Conservation (phyloP, 768 basidiomycete species). For the Piloderma croceum region DNA sequence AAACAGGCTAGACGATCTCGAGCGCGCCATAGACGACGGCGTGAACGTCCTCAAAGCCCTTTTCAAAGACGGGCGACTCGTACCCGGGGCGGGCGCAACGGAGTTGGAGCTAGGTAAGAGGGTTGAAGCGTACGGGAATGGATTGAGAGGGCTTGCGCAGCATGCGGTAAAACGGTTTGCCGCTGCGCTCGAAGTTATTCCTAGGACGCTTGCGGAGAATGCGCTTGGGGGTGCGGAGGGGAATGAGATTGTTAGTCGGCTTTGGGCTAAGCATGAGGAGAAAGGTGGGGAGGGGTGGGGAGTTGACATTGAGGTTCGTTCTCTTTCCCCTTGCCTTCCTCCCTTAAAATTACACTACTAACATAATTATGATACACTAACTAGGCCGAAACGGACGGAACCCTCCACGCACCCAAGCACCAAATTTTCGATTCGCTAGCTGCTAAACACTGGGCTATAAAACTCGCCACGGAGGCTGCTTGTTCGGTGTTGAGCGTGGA, state of each 20-base stretch:
- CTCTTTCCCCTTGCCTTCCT: constrained; percentile 1
- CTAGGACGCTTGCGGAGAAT: constrained; percentile 91
- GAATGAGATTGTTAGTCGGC: constrained; percentile 81
- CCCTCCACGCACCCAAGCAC: constrained; percentile 53
- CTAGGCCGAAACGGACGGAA: constrained; percentile 76
- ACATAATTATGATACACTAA: constrained; percentile 5
- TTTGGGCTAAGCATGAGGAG: constrained; percentile 88
- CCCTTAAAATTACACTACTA: constrained; percentile 1
- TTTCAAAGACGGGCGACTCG: constrained; percentile 82
- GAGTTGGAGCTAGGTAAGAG: constrained; percentile 88
- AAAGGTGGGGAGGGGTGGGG: constrained; percentile 72
- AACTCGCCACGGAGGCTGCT: constrained; percentile 88
- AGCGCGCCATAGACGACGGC: constrained; percentile 94
- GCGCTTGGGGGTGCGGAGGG: constrained; percentile 87
- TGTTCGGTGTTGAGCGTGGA: constrained; percentile 90
- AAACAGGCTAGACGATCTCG: constrained; percentile 92
- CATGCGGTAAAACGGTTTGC: constrained; percentile 91
- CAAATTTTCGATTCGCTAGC: constrained; percentile 84
- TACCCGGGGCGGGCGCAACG: constrained; percentile 91
- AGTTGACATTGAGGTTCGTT: constrained; percentile 79
- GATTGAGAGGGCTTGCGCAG: constrained; percentile 86
- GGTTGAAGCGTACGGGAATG: constrained; percentile 81
- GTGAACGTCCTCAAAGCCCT: constrained; percentile 93
- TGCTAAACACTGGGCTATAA: constrained; percentile 86
- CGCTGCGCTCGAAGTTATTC: constrained; percentile 85